These are phyloP conservation scores for Alternaria sp. DNA, from an alignment of 2,329 filamentous ascomycete species.

Conservation along the genomic window DNA sequence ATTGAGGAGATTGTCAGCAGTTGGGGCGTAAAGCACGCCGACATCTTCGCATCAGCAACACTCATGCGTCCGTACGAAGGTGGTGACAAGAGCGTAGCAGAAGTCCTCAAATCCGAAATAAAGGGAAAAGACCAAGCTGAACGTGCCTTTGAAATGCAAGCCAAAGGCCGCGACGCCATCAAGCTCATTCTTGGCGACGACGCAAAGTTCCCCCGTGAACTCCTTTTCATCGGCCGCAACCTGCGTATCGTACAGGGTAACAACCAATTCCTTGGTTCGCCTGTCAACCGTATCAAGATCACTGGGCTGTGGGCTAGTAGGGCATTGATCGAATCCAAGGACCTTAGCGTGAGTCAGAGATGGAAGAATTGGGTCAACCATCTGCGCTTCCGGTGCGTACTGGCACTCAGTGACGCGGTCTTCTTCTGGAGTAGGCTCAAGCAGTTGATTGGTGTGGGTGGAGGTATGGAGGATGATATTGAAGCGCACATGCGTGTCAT, in stretches of 20 bases:
- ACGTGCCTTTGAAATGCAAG: constrained; percentile 80
- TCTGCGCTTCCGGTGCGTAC: constrained; percentile 79
- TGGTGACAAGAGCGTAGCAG: constrained; percentile 72
- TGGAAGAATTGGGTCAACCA: constrained; percentile 77
- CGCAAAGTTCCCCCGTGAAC: constrained; percentile 86
- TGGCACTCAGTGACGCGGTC: constrained; percentile 78
- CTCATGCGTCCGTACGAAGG: constrained; percentile 91
- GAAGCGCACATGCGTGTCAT: constrained; percentile 86
- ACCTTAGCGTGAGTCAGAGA: constrained; percentile 69
- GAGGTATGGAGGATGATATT: constrained; percentile 93
- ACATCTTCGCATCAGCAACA: constrained; percentile 90
- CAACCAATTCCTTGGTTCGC: constrained; percentile 88
- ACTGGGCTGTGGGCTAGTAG: constrained; percentile 89
- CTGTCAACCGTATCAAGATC: constrained; percentile 91
- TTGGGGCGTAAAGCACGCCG: constrained; percentile 90
- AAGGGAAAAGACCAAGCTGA: constrained; percentile 64
- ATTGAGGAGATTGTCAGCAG: constrained; percentile 74
- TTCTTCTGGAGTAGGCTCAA: constrained; percentile 83
- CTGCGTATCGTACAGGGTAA: constrained; percentile 93
- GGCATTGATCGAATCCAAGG: constrained; percentile 77
- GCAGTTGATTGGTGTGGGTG: constrained; percentile 77
- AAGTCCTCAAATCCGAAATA: constrained; percentile 64
- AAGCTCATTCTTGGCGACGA: constrained; percentile 84
- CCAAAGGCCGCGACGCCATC: constrained; percentile 74
- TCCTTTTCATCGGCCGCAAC: constrained; percentile 91